Base-by-base conservation (phyloP, 1,284 basidiomycete genomes). In the Thelephora terrestris region DNA sequence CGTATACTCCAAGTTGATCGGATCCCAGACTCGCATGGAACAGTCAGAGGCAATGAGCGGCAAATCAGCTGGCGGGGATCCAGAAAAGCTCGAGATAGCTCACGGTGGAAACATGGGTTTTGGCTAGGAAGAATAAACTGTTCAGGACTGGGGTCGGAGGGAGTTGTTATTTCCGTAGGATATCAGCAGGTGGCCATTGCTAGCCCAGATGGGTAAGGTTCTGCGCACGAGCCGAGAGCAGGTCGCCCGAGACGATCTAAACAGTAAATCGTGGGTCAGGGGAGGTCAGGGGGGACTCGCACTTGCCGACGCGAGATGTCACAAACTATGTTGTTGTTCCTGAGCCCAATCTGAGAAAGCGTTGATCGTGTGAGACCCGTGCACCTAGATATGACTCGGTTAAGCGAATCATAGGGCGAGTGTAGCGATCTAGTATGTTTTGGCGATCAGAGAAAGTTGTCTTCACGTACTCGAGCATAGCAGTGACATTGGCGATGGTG, bases 291-390 rank as follows among this genome's bases (percentile, higher is more conserved):
- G 27, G 49, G 34, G 24, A 14, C 16, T 34, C 3, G 20, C 47
- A 48, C 17, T 18, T 14, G 12, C 5, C 25, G 25, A 44, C 34
- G 23, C 25, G 44, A 47, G 34, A 36, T 10, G 39, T 44, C 6
- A 55, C 63, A 34, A 47, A 79, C 78, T 83, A 62, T 89, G 75
- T 50, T 75, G 75, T 58, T 83, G 79, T 51, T 74, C 56, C 60
- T 88, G 85, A 16, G 81, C 85, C 85, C 87, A 91, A 64, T 90
- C 85, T 38, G 90, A 70, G 71, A 88, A 90, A 16, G 70, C 57
- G 60, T 89, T 89, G 62, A 90, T 77, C 84, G 87, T 85, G 38
- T 70, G 68, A 64, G 2, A 69, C 64, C 10, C 64, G 63, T 27
- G 78, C 71, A 46, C 80, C 80, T 36, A 82, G 81, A 54, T 80